A percentile compares a stretch with the other conserved stretches of the same genome.
Conservation (phyloP, 1,284 basidiomycete genomes). For the Fomes fomentarius region DNA sequence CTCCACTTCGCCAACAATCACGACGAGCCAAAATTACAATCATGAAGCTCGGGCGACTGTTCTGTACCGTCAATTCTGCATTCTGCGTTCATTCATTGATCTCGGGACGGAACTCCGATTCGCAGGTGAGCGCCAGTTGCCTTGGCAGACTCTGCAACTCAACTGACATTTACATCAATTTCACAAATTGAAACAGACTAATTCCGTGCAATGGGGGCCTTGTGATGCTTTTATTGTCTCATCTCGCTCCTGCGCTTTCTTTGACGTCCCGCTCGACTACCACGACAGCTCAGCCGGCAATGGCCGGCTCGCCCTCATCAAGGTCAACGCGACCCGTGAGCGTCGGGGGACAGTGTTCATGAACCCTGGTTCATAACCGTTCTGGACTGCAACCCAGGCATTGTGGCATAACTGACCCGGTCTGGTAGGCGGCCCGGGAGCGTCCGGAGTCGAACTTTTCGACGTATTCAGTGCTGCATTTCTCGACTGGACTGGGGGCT, state of each 20-base stretch:
- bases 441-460: too few species aligned
- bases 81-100: too few species aligned
- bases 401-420: background rate
- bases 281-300: constrained; percentile 2
- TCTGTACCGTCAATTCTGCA: too few species aligned
- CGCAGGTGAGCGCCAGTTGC: too few species aligned
- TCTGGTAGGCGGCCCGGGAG: background rate
- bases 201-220: background rate
- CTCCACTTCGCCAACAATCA: too few species aligned
- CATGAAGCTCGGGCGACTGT: too few species aligned
- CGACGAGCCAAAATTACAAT: too few species aligned
- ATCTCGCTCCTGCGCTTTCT: background rate
- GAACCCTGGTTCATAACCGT: background rate
- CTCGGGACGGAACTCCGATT: too few species aligned
- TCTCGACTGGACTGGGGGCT: constrained; percentile 1
- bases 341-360: background rate
- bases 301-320: background rate
- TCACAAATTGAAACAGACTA: background rate
- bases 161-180: background rate
- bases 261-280: constrained; percentile 8
- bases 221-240: background rate
- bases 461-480: too few species aligned
- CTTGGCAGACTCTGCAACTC: background rate
- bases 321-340: background rate
- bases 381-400: background rate